Evolutionary conservation across 306 rosid genomes (phyloP), one percentile per base, ranked within the genome.

Genomic region (Quercus berberidifolia): DNA sequence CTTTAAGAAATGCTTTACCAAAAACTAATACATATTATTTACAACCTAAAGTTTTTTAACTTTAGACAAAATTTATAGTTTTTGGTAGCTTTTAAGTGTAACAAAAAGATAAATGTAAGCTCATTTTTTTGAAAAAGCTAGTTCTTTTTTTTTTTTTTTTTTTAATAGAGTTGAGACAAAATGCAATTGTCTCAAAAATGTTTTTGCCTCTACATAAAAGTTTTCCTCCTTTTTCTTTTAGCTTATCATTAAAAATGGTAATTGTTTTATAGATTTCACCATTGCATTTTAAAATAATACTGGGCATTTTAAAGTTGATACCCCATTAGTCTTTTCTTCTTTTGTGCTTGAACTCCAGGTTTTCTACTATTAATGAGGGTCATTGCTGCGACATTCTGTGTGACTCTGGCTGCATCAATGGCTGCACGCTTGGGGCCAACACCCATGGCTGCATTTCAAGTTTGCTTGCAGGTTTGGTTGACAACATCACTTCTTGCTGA

Each of bases 401-500:
- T 94, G 89, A 94, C 99, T 0, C 86, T 94, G 73, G 89, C 97
- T 49, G 97, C 97, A 30, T 94, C 99, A 6, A 79, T 94, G 83
- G 93, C 99, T 74, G 99, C 99, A 71, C 91, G 95, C 19, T 88
- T 85, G 55, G 99, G 99, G 69, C 1, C 99, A 18, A 92, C 92
- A 58, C 86, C 93, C 51, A 94, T 94, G 99, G 99, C 99, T 30
- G 99, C 99, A 69, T 94, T 92, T 87, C 99, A 94, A 84, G 93
- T 94, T 69, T 94, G 97, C 84, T 85, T 94, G 84, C 99, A 94
- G 84, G 82, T 94, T 85, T 94, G 99, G 99, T 76, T 94, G 89
- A 89, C 99, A 59, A 89, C 88, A 57, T 94, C 99, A 60, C 97
- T 94, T 86, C 93, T 94, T 52, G 95, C 99, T 1, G 99, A 94